Conservation (phyloP, 345 rosid genomes). For the Euphorbia pulcherrima region DNA sequence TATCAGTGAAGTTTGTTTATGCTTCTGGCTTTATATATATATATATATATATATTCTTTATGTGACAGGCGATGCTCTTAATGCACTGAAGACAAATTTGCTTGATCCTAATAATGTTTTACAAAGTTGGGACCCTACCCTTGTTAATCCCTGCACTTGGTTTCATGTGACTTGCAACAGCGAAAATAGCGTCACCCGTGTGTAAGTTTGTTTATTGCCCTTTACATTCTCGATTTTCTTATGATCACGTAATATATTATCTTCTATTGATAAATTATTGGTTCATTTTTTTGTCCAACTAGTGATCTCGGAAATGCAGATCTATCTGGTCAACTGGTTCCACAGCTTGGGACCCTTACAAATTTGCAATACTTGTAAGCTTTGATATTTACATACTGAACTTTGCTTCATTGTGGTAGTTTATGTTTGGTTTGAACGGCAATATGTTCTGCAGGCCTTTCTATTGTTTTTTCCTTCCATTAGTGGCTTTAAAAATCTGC, state of each 20-base stretch:
- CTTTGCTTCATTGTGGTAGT: background rate
- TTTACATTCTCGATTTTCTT: conserved; percentile 8
- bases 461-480: background rate
- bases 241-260: background rate
- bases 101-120: conserved; percentile 66
- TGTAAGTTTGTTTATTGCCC: conserved; percentile 50
- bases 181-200: conserved; percentile 59
- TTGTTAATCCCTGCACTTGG: conserved; percentile 82
- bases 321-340: conserved; percentile 58
- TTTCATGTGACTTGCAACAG: conserved; percentile 73
- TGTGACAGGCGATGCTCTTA: conserved; percentile 74
- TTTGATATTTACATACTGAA: background rate
- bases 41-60: background rate
- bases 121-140: conserved; percentile 80
- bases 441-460: background rate
- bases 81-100: conserved; percentile 59
- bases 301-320: conserved; percentile 68
- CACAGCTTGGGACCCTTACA: conserved; percentile 57
- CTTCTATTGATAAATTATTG: conserved; percentile 3
- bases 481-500: background rate
- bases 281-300: background rate
- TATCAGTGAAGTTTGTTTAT: background rate
- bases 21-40: background rate
- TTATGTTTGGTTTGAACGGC: background rate
- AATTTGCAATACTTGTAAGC: conserved; percentile 83